Evolutionary conservation across 108 stramenopile genomes (phyloP).

Genomic region (Tribonema minus): DNA sequence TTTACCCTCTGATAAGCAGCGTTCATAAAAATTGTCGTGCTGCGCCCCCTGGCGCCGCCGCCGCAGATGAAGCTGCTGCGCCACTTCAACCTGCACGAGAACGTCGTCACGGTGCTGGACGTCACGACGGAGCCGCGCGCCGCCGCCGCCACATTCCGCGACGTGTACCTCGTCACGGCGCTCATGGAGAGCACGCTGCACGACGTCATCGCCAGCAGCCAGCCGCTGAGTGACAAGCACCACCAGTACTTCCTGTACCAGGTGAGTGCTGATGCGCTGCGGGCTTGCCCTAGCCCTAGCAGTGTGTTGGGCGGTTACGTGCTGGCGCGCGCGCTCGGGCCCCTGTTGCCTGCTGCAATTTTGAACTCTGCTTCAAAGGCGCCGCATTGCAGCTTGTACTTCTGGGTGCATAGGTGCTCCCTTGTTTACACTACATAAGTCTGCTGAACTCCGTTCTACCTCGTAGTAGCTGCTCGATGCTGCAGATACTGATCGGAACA

Average conservation of each 20-base stretch:
- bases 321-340: not conserved
- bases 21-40: too few relatives aligned
- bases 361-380: not conserved
- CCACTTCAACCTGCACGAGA: conserved; percentile 56
- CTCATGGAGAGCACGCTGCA: conserved; percentile 57
- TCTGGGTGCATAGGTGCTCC: not conserved
- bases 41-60: too few relatives aligned
- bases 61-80: conserved; percentile 56
- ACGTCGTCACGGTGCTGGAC: conserved; percentile 58
- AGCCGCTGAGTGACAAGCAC: conserved; percentile 54
- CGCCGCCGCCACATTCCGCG: conserved; percentile 77
- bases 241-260: conserved; percentile 56
- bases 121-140: conserved; percentile 64
- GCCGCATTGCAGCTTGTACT: too few relatives aligned
- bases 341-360: not conserved
- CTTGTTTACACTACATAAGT: not conserved
- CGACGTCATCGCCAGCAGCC: conserved; percentile 48
- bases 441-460: not conserved
- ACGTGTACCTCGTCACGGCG: conserved; percentile 59
- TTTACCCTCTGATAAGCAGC: too few relatives aligned
- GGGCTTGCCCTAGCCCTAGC: not conserved
- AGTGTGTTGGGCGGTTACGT: not conserved
- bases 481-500: too few relatives aligned
- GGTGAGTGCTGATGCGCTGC: not conserved
- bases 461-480: too few relatives aligned